phyloP scores from a whole-genome alignment of 2,329 filamentous ascomycete species.

The Claviceps capensis region DNA sequence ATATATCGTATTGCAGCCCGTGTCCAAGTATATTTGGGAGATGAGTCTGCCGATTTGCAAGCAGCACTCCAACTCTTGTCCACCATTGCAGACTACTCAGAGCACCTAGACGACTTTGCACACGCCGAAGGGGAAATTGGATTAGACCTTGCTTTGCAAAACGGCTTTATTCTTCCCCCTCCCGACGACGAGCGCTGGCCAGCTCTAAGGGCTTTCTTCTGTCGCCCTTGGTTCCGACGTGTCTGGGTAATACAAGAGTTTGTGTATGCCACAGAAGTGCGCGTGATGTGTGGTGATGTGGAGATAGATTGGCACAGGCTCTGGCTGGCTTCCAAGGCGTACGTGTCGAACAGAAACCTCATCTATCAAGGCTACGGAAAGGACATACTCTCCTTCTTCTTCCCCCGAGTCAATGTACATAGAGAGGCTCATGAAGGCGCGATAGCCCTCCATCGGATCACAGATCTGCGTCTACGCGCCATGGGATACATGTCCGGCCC shows the following conservation, averaged over 20 bases:
- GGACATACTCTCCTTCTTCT: not conserved
- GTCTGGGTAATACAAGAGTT: conserved; percentile 9
- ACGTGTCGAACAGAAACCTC: conserved; percentile 5
- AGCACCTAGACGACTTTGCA: conserved; percentile 3
- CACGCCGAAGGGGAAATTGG: conserved; percentile 5
- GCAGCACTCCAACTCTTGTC: conserved; percentile 2
- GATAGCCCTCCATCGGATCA: conserved; percentile 1
- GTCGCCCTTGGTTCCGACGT: conserved; percentile 8
- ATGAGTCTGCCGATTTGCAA: conserved; percentile 2
- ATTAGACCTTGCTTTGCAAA: conserved; percentile 1
- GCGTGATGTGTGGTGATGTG: conserved; percentile 5
- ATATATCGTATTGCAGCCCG: conserved; percentile 5
- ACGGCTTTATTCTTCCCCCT: conserved; percentile 4
- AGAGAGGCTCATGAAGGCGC: conserved; percentile 6
- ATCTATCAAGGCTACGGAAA: conserved; percentile 3
- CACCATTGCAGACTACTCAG: conserved; percentile 5
- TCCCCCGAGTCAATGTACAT: not conserved
- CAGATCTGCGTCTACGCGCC: conserved; percentile 5
- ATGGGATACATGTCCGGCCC: conserved; percentile 5
- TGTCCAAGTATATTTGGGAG: conserved; percentile 6
- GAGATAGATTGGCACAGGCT: conserved; percentile 6
- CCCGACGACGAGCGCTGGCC: conserved; percentile 4
- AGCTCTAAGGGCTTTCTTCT: conserved; percentile 5
- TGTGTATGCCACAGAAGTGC: conserved; percentile 5
- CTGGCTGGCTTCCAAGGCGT: conserved; percentile 7